These are phyloP conservation scores for Cryptosporidium meleagridis DNA, from an alignment of 169 alveolate genomes.

Conservation along the genomic window DNA sequence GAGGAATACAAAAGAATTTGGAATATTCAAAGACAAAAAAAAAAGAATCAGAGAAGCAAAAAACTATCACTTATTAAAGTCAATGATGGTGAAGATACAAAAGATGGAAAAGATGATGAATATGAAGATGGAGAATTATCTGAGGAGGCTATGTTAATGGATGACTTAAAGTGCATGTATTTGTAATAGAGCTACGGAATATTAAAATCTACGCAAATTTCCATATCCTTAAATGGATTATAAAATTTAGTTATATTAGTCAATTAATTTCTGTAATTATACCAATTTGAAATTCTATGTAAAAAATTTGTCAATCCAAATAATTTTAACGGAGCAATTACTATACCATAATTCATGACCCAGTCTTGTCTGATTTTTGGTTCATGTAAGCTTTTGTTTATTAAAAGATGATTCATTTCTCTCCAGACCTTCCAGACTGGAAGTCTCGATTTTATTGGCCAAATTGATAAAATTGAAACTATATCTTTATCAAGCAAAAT, in stretches of 20 bases:
- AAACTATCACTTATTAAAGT: not conserved
- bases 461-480: conserved; percentile 17
- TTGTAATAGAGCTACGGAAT: not conserved
- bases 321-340: conserved; percentile 21
- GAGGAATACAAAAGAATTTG: conserved; percentile 42
- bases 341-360: conserved; percentile 30
- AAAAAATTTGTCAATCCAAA: conserved; percentile 36
- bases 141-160: conserved; percentile 35
- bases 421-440: conserved; percentile 31
- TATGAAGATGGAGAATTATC: conserved; percentile 60
- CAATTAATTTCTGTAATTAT: not conserved
- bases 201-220: not conserved
- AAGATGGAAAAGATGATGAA: not conserved
- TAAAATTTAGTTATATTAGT: not conserved
- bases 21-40: conserved; percentile 25
- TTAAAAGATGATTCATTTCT: conserved; percentile 33
- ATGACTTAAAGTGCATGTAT: conserved; percentile 30
- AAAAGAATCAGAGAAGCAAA: not conserved
- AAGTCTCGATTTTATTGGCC: conserved; percentile 57
- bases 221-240: not conserved
- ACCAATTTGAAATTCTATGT: conserved; percentile 26
- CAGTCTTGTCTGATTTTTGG: conserved; percentile 48
- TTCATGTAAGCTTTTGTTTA: not conserved
- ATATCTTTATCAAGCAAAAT: conserved; percentile 14
- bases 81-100: not conserved